Conservation (phyloP, 2,329 filamentous ascomycete genomes). For the Lachnellula willkommii region DNA sequence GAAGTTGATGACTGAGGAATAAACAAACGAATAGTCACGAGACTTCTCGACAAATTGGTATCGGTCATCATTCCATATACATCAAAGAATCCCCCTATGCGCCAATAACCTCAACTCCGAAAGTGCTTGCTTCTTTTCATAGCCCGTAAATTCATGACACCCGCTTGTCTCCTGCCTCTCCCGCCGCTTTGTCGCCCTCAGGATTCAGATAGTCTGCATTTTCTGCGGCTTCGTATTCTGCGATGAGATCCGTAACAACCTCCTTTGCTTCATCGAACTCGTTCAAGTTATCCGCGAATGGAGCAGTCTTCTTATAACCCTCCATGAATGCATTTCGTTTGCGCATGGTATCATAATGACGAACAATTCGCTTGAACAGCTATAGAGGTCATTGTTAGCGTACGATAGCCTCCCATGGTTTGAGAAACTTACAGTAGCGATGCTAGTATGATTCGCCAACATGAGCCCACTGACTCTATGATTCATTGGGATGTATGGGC, state of each 20-base stretch:
- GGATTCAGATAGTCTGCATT: slow-evolving; percentile 83
- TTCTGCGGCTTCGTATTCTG: slow-evolving; percentile 94
- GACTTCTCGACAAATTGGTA: slow-evolving; percentile 23
- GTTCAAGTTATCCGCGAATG: slow-evolving; percentile 83
- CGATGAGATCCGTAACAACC: slow-evolving; percentile 85
- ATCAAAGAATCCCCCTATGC: not conserved
- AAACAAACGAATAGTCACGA: not conserved
- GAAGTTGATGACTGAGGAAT: not conserved
- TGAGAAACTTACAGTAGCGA: slow-evolving; percentile 65
- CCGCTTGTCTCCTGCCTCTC: slow-evolving; percentile 28
- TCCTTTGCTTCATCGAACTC: slow-evolving; percentile 95
- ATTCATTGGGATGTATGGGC: slow-evolving; percentile 89
- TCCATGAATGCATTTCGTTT: slow-evolving; percentile 98
- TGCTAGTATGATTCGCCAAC: slow-evolving; percentile 96
- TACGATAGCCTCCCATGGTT: not conserved
- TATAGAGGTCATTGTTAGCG: slow-evolving; percentile 29
- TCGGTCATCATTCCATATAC: slow-evolving; percentile 23
- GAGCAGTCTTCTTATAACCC: slow-evolving; percentile 89
- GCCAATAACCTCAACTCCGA: slow-evolving; percentile 3
- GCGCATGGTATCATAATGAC: slow-evolving; percentile 87
- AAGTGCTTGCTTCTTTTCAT: not conserved
- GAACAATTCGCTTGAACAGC: slow-evolving; percentile 89
- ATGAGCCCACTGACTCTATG: slow-evolving; percentile 94
- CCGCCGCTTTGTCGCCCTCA: slow-evolving; percentile 23
- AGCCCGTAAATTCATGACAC: slow-evolving; percentile 15